Percentiles rank a stretch among this genome's conserved stretches.
Conservation (phyloP, 345 rosid genomes). For the Balakata baccata region DNA sequence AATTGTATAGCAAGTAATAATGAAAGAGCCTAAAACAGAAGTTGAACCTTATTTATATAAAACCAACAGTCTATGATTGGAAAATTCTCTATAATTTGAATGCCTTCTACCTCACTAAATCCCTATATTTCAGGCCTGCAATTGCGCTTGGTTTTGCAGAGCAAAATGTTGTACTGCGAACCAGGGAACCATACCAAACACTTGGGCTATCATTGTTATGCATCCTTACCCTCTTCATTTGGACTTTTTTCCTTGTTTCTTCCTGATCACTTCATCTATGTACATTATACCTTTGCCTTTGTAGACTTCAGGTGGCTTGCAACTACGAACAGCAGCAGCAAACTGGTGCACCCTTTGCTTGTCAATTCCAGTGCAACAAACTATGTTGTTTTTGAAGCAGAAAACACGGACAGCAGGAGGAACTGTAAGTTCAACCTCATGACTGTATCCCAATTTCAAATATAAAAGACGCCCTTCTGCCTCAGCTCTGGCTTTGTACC, state of each 20-base stretch:
- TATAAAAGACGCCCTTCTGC: slow-evolving; percentile 54
- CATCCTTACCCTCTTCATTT: slow-evolving; percentile 31
- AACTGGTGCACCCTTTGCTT: slow-evolving; percentile 81
- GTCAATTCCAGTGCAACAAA: slow-evolving; percentile 82
- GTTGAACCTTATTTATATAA: not conserved
- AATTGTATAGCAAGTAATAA: not conserved
- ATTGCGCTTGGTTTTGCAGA: not conserved
- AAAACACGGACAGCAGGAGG: slow-evolving; percentile 79
- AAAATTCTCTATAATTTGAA: not conserved
- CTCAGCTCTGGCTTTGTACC: slow-evolving; percentile 82
- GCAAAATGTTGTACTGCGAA: not conserved
- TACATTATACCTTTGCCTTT: slow-evolving; percentile 80
- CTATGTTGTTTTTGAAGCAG: slow-evolving; percentile 82
- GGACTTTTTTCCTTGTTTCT: slow-evolving; percentile 71
- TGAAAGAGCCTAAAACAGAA: too few relatives aligned
- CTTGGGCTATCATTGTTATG: not conserved
- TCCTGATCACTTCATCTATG: slow-evolving; percentile 66
- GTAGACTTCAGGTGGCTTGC: slow-evolving; percentile 82
- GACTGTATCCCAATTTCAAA: slow-evolving; percentile 80
- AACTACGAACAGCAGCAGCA: slow-evolving; percentile 64
- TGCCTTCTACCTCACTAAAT: not conserved
- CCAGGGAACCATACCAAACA: not conserved
- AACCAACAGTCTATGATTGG: not conserved
- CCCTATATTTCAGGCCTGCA: not conserved
- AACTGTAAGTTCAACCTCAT: slow-evolving; percentile 72